Conservation (phyloP, 1,284 basidiomycete species). For the Papiliotrema fonsecae region DNA sequence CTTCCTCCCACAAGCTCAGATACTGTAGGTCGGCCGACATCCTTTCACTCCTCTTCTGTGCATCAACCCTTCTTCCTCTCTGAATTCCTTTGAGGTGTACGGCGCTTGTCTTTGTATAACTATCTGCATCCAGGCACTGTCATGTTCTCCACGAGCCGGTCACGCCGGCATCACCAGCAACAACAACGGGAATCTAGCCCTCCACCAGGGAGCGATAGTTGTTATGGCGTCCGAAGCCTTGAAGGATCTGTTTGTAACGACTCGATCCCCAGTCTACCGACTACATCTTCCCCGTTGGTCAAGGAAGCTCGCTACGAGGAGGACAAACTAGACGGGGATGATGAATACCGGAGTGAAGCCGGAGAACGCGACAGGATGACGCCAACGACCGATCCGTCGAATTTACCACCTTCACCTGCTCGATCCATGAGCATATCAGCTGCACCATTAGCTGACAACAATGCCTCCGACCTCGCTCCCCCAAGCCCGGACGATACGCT, state of each 20-base stretch:
- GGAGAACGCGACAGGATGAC: neutral
- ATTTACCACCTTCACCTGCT: neutral
- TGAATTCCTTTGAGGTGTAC: neutral
- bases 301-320: neutral
- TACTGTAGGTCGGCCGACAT: neutral
- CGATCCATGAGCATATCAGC: neutral
- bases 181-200: neutral
- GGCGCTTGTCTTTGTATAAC: neutral
- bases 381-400: neutral
- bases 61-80: too few species aligned
- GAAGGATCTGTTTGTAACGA: slow-evolving; percentile 13
- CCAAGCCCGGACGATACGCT: slow-evolving; percentile 6
- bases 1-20: neutral
- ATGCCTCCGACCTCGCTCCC: neutral
- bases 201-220: slow-evolving; percentile 20
- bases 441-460: neutral
- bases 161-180: neutral
- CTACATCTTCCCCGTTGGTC: neutral
- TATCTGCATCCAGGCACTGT: neutral
- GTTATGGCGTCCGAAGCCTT: slow-evolving; percentile 27
- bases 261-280: neutral
- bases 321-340: too few species aligned
- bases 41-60: neutral
- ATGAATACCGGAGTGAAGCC: neutral
- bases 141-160: neutral